phyloP scores from a whole-genome alignment of 2,329 filamentous ascomycete species.

The Trichophyton benhamiae region DNA sequence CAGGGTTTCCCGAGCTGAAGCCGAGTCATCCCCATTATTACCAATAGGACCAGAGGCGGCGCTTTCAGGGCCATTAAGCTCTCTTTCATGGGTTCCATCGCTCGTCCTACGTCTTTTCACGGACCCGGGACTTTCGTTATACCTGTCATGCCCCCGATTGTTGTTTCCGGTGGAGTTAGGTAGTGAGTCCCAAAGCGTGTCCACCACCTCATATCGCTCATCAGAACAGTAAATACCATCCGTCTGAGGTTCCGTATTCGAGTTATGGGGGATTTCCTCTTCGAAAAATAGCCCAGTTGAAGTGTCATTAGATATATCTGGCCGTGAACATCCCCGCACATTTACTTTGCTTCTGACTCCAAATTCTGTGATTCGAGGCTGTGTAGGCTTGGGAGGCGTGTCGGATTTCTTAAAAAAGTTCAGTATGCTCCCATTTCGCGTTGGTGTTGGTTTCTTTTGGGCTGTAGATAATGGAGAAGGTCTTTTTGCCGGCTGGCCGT shows the following conservation, averaged over 20 bases:
- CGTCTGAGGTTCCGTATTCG: background rate
- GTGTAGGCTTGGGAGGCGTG: slow-evolving; percentile 33
- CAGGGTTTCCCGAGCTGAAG: background rate
- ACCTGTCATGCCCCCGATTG: slow-evolving; percentile 17
- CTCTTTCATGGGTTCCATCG: background rate
- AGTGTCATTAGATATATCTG: slow-evolving; percentile 5
- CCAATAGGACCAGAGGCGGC: background rate
- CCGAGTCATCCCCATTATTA: background rate
- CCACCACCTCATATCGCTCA: background rate
- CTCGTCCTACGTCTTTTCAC: slow-evolving; percentile 21
- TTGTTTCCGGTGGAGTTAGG: background rate
- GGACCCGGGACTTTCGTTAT: slow-evolving; percentile 22
- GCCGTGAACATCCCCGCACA: background rate
- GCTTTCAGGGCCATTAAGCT: background rate
- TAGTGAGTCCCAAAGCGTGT: background rate
- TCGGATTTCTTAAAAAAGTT: slow-evolving; percentile 63
- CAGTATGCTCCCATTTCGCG: slow-evolving; percentile 52
- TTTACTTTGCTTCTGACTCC: slow-evolving; percentile 17
- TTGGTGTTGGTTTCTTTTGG: background rate
- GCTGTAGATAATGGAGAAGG: background rate
- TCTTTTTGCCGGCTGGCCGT: background rate
- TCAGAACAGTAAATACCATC: background rate
- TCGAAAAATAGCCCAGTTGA: slow-evolving; percentile 25
- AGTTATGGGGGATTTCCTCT: slow-evolving; percentile 15
- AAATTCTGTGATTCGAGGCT: slow-evolving; percentile 45